Evolutionary conservation across 441 rosid species (phyloP), one percentile per base, ranked within the genome.

Genomic region (Populus trichocarpa): DNA sequence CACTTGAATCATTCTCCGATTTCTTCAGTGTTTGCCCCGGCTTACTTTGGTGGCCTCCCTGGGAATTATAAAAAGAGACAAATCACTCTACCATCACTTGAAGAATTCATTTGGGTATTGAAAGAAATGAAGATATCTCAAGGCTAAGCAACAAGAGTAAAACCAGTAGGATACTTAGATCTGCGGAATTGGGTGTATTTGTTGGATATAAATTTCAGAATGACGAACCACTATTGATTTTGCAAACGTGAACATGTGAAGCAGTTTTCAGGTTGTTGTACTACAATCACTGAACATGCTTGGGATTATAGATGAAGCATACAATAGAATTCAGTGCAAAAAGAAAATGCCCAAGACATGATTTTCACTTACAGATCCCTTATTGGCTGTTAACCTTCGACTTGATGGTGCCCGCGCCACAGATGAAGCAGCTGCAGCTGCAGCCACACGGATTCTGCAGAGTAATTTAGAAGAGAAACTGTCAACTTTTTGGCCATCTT

Each of bases 351-450:
- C 67, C 73, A 33, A 57, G 5, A 25, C 20, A 57, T 23, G 25
- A 63, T 25, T 80, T 80, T 35, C 65, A 84, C 97, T 90, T 86
- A 92, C 98, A 65, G 89, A 78, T 86, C 86, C 98, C 74, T 92
- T 96, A 72, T 89, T 90, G 65, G 82, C 84, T 71, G 82, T 87
- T 67, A 96, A 74, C 83, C 93, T 89, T 81, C 98, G 83, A 77
- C 86, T 86, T 85, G 99, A 94, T 67, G 99, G 99, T 79, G 92
- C 89, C 73, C 99, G 84, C 1, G 98, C 99, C 81, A 93, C 90
- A 16, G 90, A 93, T 61, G 99, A 96, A 71, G 97, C 99, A 70
- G 98, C 99, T 0, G 99, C 99, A 11, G 98, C 99, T 18, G 99
- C 98, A 38, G 97, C 99, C 53, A 96, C 99, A 57, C 98, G 97